Evolutionary conservation across 345 rosid species (phyloP).

Genomic region (Dipteronia sinensis): DNA sequence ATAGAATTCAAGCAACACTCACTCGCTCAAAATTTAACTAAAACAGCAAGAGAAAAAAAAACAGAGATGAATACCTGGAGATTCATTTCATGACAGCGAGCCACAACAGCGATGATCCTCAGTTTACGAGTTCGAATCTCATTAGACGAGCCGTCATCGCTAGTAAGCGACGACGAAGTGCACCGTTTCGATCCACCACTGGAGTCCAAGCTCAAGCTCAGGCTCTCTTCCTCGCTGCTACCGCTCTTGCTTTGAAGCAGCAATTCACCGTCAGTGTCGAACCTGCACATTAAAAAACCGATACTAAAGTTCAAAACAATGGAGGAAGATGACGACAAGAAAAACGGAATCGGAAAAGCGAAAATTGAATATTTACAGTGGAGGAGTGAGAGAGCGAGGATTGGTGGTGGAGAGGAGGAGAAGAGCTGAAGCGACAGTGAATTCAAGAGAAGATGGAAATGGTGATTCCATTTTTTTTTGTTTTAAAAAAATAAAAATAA

Average conservation of each 20-base stretch:
- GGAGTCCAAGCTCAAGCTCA: conserved; percentile 46
- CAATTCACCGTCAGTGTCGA: conserved; percentile 21
- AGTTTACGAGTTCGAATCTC: conserved; percentile 32
- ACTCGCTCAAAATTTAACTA: not conserved
- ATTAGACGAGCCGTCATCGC: conserved; percentile 41
- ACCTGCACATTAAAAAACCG: conserved; percentile 22
- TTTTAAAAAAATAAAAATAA: not conserved
- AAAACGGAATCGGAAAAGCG: not conserved
- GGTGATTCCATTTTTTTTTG: conserved; percentile 30
- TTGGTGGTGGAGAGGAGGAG: conserved; percentile 57
- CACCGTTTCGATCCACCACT: conserved; percentile 32
- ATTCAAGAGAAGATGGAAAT: conserved; percentile 71
- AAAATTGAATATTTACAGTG: conserved; percentile 28
- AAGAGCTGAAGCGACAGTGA: conserved; percentile 73
- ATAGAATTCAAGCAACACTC: not conserved
- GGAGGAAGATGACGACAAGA: not conserved
- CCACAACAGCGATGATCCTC: conserved; percentile 34
- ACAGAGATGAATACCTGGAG: conserved; percentile 47
- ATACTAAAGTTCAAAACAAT: conserved; percentile 4
- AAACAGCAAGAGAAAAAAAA: not conserved
- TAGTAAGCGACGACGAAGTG: conserved; percentile 49
- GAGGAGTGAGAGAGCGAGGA: conserved; percentile 33
- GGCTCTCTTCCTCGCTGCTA: conserved; percentile 35
- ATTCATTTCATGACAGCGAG: conserved; percentile 44
- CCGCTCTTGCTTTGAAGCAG: conserved; percentile 23